Evolutionary conservation across 257 asterid genomes (phyloP).

Genomic region (Leonotis leonurus): DNA sequence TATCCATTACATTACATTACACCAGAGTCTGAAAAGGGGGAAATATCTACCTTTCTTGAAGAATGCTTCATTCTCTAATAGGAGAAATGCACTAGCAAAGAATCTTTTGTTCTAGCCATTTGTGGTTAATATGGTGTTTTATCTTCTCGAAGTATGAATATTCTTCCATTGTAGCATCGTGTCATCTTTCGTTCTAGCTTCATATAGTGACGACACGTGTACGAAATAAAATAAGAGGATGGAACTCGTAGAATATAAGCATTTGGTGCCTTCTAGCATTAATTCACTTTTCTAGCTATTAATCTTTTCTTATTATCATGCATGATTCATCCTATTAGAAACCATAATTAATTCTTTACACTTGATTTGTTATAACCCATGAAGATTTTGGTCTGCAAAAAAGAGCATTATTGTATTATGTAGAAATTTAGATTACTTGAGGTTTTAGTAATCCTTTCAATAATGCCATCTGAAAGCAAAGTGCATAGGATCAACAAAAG

Average conservation of each 20-base stretch:
- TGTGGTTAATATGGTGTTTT: background rate
- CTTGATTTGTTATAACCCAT: too few species aligned
- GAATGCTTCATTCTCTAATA: constrained; percentile 28
- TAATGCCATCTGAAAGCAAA: background rate
- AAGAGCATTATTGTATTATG: background rate
- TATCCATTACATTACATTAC: too few species aligned
- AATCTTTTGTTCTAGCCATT: constrained; percentile 2
- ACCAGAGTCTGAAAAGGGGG: too few species aligned
- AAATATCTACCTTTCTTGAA: constrained; percentile 20
- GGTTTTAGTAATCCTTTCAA: background rate
- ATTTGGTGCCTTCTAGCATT: background rate
- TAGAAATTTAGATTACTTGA: background rate
- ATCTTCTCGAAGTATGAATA: too few species aligned
- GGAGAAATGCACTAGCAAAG: constrained; percentile 6
- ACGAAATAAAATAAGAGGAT: background rate
- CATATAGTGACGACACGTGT: background rate
- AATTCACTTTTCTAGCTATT: background rate
- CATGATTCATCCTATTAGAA: background rate
- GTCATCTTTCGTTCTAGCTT: background rate
- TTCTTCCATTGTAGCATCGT: too few species aligned
- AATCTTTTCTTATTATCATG: background rate
- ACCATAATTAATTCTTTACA: too few species aligned
- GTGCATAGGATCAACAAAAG: background rate
- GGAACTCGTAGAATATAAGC: background rate
- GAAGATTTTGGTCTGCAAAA: background rate